Percentiles rank a stretch among this genome's conserved stretches.
Conservation (phyloP, 164 flowering plant genomes). For the Cinnamomum chago region DNA sequence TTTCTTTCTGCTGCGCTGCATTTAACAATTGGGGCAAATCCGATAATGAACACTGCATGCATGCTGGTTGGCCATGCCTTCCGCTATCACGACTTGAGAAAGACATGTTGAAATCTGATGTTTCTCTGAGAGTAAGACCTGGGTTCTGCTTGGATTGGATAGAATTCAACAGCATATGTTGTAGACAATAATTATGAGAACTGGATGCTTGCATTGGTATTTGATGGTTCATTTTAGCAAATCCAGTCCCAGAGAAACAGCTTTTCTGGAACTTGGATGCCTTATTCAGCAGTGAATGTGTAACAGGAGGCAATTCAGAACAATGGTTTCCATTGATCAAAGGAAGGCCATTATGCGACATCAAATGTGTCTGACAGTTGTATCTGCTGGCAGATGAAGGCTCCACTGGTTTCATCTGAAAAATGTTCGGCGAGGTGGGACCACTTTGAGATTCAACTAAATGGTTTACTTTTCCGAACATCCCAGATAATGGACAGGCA, state of each 20-base stretch:
- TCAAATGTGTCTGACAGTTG: slow-evolving; percentile 17
- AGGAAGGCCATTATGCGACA: slow-evolving; percentile 12
- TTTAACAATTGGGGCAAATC: slow-evolving; percentile 34
- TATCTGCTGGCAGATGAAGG: slow-evolving; percentile 18
- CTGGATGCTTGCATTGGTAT: slow-evolving; percentile 3
- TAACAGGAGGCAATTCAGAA: slow-evolving; percentile 9
- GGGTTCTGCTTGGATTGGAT: slow-evolving; percentile 18
- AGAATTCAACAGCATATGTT: slow-evolving; percentile 21
- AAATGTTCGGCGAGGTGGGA: slow-evolving; percentile 12
- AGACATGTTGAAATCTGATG: slow-evolving; percentile 24
- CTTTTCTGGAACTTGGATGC: slow-evolving; percentile 1
- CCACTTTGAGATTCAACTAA: slow-evolving; percentile 12
- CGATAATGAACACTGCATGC: slow-evolving; percentile 23
- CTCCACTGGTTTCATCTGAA: slow-evolving; percentile 22
- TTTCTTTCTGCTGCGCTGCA: slow-evolving; percentile 26
- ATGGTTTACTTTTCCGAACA: slow-evolving; percentile 13
- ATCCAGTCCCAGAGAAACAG: slow-evolving; percentile 11
- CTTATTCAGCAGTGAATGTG: slow-evolving; percentile 16
- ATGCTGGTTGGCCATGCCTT: slow-evolving; percentile 23
- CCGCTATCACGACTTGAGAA: slow-evolving; percentile 30
- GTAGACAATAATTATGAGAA: slow-evolving; percentile 17
- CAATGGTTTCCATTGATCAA: slow-evolving; percentile 6
- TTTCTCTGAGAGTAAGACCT: slow-evolving; percentile 12
- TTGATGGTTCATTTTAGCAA: neutral
- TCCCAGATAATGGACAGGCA: slow-evolving; percentile 16